These are phyloP conservation scores for Claviceps quebecensis DNA, from an alignment of 2,329 filamentous ascomycete species.

Conservation along the genomic window DNA sequence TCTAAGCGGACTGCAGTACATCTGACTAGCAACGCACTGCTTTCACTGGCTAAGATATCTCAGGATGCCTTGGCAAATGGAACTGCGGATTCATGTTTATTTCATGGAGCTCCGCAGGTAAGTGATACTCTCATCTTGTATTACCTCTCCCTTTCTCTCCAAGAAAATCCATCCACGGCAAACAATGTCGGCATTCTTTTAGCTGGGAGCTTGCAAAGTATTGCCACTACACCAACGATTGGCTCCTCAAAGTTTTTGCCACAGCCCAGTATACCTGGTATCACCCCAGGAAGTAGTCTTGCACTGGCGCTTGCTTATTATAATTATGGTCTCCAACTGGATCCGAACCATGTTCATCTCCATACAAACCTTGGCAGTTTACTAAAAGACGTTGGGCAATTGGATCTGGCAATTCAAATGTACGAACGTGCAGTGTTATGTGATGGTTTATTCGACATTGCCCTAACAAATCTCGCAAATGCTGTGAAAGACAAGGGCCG, in stretches of 20 bases:
- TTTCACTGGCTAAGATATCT: constrained; percentile 94
- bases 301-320: constrained; percentile 86
- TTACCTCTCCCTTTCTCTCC: constrained; percentile 84
- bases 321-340: constrained; percentile 79
- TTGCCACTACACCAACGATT: constrained; percentile 21
- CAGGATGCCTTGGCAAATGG: constrained; percentile 86
- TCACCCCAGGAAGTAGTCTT: constrained; percentile 73
- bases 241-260: constrained; percentile 6
- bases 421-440: constrained; percentile 89
- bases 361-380: constrained; percentile 94
- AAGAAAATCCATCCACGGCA: constrained; percentile 91
- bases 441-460: constrained; percentile 92
- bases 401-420: constrained; percentile 87
- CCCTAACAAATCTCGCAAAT: constrained; percentile 89
- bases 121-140: constrained; percentile 89
- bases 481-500: constrained; percentile 93
- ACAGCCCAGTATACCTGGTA: constrained; percentile 52
- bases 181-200: constrained; percentile 97
- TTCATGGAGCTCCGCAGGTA: constrained; percentile 58
- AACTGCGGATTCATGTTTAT: constrained; percentile 36
- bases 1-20: constrained; percentile 70
- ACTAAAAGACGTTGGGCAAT: constrained; percentile 88
- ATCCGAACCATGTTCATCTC: constrained; percentile 81
- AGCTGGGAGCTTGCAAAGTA: constrained; percentile 72
- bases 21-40: constrained; percentile 86